phyloP scores from a whole-genome alignment of 257 asterid species.

The Craterostigma plantagineum region DNA sequence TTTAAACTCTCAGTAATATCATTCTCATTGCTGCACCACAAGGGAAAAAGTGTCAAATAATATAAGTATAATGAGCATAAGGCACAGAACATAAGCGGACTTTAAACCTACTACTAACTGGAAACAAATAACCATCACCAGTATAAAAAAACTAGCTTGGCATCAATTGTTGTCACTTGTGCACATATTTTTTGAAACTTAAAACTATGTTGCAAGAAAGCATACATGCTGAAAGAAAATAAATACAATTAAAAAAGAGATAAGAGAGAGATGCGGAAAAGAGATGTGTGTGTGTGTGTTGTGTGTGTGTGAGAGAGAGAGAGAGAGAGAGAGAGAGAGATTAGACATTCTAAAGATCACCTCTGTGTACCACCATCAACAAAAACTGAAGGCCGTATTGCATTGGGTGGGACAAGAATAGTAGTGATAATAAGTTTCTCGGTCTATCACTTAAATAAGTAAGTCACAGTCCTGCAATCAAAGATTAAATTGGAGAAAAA shows the following conservation, averaged over 20 bases:
- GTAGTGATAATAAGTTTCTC: constrained; percentile 65
- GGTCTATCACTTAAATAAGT: constrained; percentile 77
- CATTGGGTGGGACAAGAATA: constrained; percentile 76
- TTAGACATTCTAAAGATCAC: constrained; percentile 13
- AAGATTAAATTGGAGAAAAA: constrained; percentile 3
- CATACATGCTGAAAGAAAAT: no score
- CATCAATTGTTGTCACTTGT: no score
- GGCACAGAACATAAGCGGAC: not conserved
- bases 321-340: constrained; percentile 2
- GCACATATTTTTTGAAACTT: no score
- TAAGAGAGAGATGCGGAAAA: no score
- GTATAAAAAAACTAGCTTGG: no score
- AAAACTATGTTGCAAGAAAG: no score
- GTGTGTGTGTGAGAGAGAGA: constrained; percentile 2
- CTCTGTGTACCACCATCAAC: constrained; percentile 79
- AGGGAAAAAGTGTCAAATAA: no score
- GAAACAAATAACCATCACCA: no score
- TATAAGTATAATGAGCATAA: not conserved
- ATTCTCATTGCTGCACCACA: constrained; percentile 86
- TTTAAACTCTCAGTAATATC: constrained; percentile 69
- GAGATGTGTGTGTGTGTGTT: no score
- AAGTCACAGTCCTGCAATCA: constrained; percentile 68
- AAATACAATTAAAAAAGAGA: no score
- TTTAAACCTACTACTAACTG: no score
- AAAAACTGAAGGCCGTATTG: constrained; percentile 90